Evolutionary conservation across 31 red algal genomes (phyloP).

Genomic region (Odonthalia washingtoniensis): DNA sequence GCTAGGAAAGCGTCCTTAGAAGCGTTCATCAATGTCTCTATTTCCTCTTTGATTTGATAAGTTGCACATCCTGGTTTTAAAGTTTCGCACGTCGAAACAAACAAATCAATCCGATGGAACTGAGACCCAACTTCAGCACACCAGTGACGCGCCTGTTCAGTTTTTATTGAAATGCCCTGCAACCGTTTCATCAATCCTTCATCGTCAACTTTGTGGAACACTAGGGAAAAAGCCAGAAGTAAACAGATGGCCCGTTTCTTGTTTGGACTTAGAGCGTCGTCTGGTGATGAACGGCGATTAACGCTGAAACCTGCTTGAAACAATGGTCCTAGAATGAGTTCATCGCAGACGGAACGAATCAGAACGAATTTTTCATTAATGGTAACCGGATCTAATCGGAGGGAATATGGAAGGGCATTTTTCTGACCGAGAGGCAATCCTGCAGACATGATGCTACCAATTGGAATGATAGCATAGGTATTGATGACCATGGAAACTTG

Average conservation of each 20-base stretch:
- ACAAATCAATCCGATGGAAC: background rate
- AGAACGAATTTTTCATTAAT: conserved; percentile 3
- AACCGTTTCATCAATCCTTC: background rate
- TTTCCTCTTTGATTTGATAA: conserved; percentile 14
- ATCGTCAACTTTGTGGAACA: background rate
- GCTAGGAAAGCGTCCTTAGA: conserved; percentile 1
- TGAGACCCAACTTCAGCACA: background rate
- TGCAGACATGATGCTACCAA: background rate
- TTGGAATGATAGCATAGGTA: background rate
- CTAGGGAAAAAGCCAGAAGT: background rate
- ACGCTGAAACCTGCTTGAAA: background rate
- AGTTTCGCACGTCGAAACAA: background rate
- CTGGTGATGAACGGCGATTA: background rate
- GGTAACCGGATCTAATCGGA: background rate
- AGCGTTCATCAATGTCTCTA: background rate
- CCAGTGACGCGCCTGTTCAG: background rate
- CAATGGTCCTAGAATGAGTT: background rate
- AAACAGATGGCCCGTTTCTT: background rate
- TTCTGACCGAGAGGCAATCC: background rate
- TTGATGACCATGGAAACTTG: background rate
- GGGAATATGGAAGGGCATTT: background rate
- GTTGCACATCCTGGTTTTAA: background rate
- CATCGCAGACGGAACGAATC: background rate
- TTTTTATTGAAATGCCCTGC: background rate
- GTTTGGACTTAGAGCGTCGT: background rate